phyloP scores from a whole-genome alignment of 352 stramenopile species.

The Pseudoperonospora humuli region DNA sequence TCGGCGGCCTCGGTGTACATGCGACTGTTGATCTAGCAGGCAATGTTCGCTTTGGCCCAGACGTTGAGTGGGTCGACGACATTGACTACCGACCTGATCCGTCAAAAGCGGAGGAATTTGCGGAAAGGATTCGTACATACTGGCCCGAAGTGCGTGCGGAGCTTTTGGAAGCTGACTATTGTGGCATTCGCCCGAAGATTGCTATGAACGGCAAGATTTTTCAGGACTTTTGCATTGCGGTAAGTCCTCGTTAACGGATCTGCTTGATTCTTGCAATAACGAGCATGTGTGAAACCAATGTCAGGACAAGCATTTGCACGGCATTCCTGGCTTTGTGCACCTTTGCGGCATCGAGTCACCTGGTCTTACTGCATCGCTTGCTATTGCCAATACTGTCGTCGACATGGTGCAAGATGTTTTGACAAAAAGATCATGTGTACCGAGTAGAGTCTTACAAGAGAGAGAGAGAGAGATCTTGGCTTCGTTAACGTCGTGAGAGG shows the following conservation, averaged over 20 bases:
- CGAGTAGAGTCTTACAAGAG: slow-evolving; percentile 1
- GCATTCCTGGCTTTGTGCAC: slow-evolving; percentile 83
- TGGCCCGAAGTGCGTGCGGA: slow-evolving; percentile 81
- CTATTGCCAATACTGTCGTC: slow-evolving; percentile 73
- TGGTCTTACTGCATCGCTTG: slow-evolving; percentile 86
- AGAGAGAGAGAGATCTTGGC: no score
- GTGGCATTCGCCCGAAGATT: slow-evolving; percentile 94
- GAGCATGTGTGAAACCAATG: background rate
- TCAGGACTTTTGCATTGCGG: slow-evolving; percentile 90
- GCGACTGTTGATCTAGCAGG: slow-evolving; percentile 91
- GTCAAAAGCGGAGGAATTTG: slow-evolving; percentile 51
- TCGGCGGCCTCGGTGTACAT: slow-evolving; percentile 93
- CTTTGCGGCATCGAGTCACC: slow-evolving; percentile 95
- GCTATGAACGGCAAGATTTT: slow-evolving; percentile 41
- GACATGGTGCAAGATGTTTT: slow-evolving; percentile 35
- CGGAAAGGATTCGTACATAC: slow-evolving; percentile 85
- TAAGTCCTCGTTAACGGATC: slow-evolving; percentile 15
- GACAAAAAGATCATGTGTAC: slow-evolving; percentile 6
- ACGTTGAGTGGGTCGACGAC: slow-evolving; percentile 91
- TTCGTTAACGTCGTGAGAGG: no score
- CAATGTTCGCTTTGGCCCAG: slow-evolving; percentile 92
- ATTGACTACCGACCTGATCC: slow-evolving; percentile 83
- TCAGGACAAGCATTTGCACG: slow-evolving; percentile 57
- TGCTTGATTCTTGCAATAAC: background rate
- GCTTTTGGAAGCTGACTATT: slow-evolving; percentile 89